These are phyloP conservation scores for Colletotrichum graminicola DNA, from an alignment of 2,329 filamentous ascomycete species.

Conservation along the genomic window DNA sequence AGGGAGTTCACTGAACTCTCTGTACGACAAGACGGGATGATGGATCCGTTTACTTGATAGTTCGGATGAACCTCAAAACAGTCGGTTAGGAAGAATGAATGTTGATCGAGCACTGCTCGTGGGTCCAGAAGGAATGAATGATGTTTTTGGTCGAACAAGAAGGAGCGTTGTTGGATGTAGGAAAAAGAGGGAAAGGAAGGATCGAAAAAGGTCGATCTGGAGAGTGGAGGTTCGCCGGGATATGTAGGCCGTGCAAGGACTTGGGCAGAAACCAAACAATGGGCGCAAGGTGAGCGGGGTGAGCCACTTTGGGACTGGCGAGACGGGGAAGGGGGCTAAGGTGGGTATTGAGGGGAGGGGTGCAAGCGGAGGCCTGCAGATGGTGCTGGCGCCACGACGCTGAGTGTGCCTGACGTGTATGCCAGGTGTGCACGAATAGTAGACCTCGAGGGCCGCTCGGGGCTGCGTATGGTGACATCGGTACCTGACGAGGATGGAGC, in stretches of 20 bases:
- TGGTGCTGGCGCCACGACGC: conserved; percentile 17
- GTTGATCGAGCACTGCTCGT: conserved; percentile 42
- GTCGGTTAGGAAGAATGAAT: conserved; percentile 39
- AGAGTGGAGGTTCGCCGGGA: conserved; percentile 36
- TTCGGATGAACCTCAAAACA: conserved; percentile 32
- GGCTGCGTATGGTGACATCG: conserved; percentile 8
- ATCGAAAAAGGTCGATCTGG: conserved; percentile 8
- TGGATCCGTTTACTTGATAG: conserved; percentile 27
- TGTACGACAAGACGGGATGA: conserved; percentile 32
- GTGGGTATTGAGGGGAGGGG: conserved; percentile 12
- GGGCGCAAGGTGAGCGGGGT: conserved; percentile 1
- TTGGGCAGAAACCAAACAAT: conserved; percentile 7
- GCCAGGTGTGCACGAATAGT: neutral
- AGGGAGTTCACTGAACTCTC: conserved; percentile 42
- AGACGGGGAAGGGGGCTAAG: conserved; percentile 35
- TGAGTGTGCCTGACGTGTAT: conserved; percentile 14
- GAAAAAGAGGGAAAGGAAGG: conserved; percentile 24
- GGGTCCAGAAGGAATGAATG: conserved; percentile 39
- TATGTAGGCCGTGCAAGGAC: conserved; percentile 36
- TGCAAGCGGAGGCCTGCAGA: conserved; percentile 25
- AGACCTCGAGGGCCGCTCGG: conserved; percentile 7
- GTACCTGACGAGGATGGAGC: conserved; percentile 25
- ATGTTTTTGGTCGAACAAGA: conserved; percentile 38
- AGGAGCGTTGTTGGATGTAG: conserved; percentile 37
- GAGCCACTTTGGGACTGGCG: conserved; percentile 38